phyloP scores from a whole-genome alignment of 768 basidiomycete species.

The Amanita molliuscula region DNA sequence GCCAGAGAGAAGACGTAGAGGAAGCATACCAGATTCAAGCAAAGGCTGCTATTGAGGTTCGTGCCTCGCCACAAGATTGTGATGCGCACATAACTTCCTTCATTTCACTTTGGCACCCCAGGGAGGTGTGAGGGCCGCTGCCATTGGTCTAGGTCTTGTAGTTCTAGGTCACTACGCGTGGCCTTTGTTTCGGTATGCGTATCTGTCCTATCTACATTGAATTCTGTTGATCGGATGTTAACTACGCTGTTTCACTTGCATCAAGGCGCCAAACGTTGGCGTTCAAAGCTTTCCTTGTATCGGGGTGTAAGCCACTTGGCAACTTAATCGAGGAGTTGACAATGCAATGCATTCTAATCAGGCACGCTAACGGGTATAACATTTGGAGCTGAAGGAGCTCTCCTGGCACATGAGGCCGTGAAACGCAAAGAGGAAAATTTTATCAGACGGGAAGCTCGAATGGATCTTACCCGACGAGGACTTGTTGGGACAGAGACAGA shows the following conservation, averaged over 20 bases:
- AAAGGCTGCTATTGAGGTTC: conserved; percentile 45
- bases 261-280: conserved; percentile 68
- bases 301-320: conserved; percentile 43
- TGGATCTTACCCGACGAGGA: conserved; percentile 66
- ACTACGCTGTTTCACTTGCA: background rate
- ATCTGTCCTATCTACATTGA: background rate
- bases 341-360: conserved; percentile 10
- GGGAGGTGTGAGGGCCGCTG: conserved; percentile 44
- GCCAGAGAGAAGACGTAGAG: conserved; percentile 43
- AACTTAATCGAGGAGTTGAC: conserved; percentile 8
- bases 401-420: conserved; percentile 58
- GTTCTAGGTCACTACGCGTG: conserved; percentile 60
- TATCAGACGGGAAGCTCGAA: conserved; percentile 61
- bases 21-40: conserved; percentile 50
- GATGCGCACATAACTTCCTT: conserved; percentile 6
- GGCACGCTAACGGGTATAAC: conserved; percentile 63
- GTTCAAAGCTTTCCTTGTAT: conserved; percentile 73
- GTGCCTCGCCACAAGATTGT: conserved; percentile 14
- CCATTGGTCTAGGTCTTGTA: conserved; percentile 48
- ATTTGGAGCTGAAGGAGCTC: conserved; percentile 66
- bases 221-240: background rate
- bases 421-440: conserved; percentile 59
- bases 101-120: conserved; percentile 15
- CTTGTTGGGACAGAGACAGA: conserved; percentile 76
- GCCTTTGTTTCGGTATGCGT: conserved; percentile 54